Base-by-base conservation (phyloP, 352 stramenopile species). In the Phytophthora pisi region DNA sequence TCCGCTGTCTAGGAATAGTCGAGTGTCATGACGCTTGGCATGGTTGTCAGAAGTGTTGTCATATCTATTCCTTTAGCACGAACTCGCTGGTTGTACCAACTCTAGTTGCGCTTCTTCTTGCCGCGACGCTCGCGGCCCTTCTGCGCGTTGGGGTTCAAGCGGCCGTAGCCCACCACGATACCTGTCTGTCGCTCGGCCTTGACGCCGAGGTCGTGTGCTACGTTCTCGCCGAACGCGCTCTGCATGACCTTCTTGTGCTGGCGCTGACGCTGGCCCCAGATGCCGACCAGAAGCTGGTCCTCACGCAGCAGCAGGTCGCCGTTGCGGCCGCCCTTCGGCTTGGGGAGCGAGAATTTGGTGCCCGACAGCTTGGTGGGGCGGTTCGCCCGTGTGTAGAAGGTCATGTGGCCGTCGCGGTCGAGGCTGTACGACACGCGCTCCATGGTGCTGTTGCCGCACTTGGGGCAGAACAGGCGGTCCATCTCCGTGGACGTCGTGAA, bases 261-360 rank as follows among this genome's bases (percentile, higher is more conserved):
- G 11, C 97, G 97, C 72, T 95, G 86, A 45, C 89, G 87, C 82
- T 99, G 96, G 64, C 90, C 90, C 97, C 97, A 99, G 51, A 97
- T 98, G 61, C 97, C 97, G 46, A 93, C 92, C 64, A 99, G 78
- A 8, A 99, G 82, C 78, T 99, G 97, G 82, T 99, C 97, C 77
- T 99, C 97, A 38, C 97, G 86, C 45, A 99, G 86, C 50, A 99
- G 77, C 20, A 99, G 67, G 69, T 99, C 97, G 51, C 97, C 97
- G 54, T 98, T 72, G 16, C 90, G 88, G 5, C 91, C 93, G 55
- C 93, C 92, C 66, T 96, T 97, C 26, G 96, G 88, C 76, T 98
- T 99, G 7, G 97, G 97, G 15, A 99, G 77, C n/a, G 96, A 98
- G 77, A 97, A 99, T 74, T 99, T 98, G 57, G 95, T 98, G 43